phyloP scores from a whole-genome alignment of 768 basidiomycete species.

The Tricholomella constricta region DNA sequence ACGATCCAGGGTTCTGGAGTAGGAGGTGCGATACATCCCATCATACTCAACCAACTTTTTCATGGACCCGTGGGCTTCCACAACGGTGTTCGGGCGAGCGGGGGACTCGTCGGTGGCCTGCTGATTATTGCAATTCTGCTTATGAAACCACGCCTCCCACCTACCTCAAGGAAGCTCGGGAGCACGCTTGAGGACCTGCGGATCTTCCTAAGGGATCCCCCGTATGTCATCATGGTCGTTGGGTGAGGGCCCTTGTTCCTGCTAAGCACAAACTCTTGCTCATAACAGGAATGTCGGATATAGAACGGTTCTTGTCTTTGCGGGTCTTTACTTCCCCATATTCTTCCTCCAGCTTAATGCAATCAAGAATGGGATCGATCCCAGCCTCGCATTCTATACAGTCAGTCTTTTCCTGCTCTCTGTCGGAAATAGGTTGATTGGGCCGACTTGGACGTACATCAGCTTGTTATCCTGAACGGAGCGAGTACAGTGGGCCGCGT shows the following conservation, averaged over 20 bases:
- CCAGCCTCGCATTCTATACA: slow-evolving; percentile 57
- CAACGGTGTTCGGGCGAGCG: slow-evolving; percentile 43
- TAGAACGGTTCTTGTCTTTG: slow-evolving; percentile 36
- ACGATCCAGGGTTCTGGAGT: slow-evolving; percentile 47
- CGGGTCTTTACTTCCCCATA: slow-evolving; percentile 49
- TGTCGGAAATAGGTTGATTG: too few species aligned
- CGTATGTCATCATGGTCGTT: slow-evolving; percentile 44
- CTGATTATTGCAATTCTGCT: slow-evolving; percentile 30
- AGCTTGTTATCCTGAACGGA: slow-evolving; percentile 57
- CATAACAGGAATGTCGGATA: neutral
- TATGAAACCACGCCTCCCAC: slow-evolving; percentile 43
- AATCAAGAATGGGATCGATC: slow-evolving; percentile 44
- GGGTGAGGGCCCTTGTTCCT: slow-evolving; percentile 30
- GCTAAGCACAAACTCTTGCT: neutral
- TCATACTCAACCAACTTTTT: slow-evolving; percentile 60
- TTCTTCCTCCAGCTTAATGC: slow-evolving; percentile 61
- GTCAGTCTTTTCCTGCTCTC: slow-evolving; percentile 29
- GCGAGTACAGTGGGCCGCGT: slow-evolving; percentile 41
- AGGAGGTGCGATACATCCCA: slow-evolving; percentile 62
- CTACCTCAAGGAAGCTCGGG: slow-evolving; percentile 32
- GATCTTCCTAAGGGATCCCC: slow-evolving; percentile 42
- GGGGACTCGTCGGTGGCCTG: slow-evolving; percentile 32
- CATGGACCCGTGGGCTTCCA: slow-evolving; percentile 52
- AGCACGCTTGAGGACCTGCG: slow-evolving; percentile 30
- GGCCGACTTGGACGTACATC: slow-evolving; percentile 17